Evolutionary conservation across 208 protist genomes (phyloP), one percentile per base, ranked within the genome.

Genomic region (Acanthamoeba castellanii): DNA sequence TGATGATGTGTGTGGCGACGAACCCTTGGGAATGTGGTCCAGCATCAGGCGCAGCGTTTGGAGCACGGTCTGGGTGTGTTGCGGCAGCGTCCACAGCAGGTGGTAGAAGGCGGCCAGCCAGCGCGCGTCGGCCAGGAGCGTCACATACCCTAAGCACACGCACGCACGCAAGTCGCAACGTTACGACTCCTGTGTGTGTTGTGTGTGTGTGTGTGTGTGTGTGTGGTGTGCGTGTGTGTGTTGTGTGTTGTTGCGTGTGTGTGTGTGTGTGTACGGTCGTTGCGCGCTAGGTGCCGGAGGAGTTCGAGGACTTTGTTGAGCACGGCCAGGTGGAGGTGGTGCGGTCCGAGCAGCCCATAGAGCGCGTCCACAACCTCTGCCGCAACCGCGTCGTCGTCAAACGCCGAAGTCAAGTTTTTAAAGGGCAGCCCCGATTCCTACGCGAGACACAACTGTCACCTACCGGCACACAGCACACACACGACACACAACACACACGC

Each of bases 291-390:
- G 37, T 20, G 2, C 2, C 70, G 25, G 32, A 78, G 70, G 11
- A 78, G n/a, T 45, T 78, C 70, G 16, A 78, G 30, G 14, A 78
- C n/a, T n/a, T 9, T 78, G 70, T 42, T 78, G n/a, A 78, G 70
- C 32, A 45, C n/a, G 11, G 13, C n/a, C 70, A 78, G 5, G 70
- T 78, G 14, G 70, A 78, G 5, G 70, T 78, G 14, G 70, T 18
- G 20, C 6, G 37, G 70, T n/a, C 7, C 30, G 22, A 78, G 25
- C 37, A 78, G 37, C 0, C n/a, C 32, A 20, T 78, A 78, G 22
- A 78, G 37, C 32, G 30, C 37, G 37, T 78, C 70, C 11, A 78
- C 30, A 6, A 78, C 27, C 30, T 78, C 70, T 6, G 1, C 70
- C 37, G 70, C 70, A 0, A 78, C 22, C 3, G 59, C 27, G 1